Evolutionary conservation across 2,329 filamentous ascomycete species (phyloP).

Genomic region (Calonectria leucothoes): DNA sequence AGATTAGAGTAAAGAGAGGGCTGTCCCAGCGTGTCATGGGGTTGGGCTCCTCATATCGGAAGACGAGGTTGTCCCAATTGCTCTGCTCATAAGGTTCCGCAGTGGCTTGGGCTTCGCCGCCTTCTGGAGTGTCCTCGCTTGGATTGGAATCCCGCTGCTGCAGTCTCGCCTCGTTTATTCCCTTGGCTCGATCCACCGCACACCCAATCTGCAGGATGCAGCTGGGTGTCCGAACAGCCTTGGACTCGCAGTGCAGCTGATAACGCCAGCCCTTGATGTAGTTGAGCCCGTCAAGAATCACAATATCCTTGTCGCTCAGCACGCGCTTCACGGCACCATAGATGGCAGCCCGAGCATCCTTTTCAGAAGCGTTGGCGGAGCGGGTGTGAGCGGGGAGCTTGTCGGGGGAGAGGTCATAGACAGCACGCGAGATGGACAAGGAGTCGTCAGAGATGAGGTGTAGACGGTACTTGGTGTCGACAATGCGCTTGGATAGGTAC

Average conservation of each 20-base stretch:
- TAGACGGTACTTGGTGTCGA: conserved; percentile 67
- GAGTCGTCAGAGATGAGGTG: conserved; percentile 81
- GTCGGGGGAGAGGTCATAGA: conserved; percentile 73
- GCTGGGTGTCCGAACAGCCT: conserved; percentile 79
- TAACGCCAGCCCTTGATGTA: conserved; percentile 94
- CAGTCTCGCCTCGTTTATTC: conserved; percentile 71
- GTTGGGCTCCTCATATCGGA: conserved; percentile 88
- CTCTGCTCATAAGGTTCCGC: conserved; percentile 62
- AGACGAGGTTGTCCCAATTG: conserved; percentile 84
- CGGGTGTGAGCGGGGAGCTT: conserved; percentile 69
- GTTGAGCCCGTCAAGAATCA: conserved; percentile 83
- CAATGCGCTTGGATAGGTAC: conserved; percentile 71
- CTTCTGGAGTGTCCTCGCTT: background rate
- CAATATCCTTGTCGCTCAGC: conserved; percentile 78
- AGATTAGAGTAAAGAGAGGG: conserved; percentile 82
- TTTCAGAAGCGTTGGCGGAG: conserved; percentile 80
- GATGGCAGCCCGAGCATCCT: conserved; percentile 81
- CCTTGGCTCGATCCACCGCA: conserved; percentile 60
- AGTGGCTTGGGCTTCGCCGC: conserved; percentile 4
- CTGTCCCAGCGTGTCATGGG: conserved; percentile 88
- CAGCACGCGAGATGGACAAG: conserved; percentile 75
- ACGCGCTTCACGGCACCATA: conserved; percentile 84
- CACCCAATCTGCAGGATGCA: conserved; percentile 78
- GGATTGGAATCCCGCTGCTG: conserved; percentile 31
- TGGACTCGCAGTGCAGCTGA: conserved; percentile 86